phyloP scores from a whole-genome alignment of 108 stramenopile species.

The Aureococcus anophagefferens region DNA sequence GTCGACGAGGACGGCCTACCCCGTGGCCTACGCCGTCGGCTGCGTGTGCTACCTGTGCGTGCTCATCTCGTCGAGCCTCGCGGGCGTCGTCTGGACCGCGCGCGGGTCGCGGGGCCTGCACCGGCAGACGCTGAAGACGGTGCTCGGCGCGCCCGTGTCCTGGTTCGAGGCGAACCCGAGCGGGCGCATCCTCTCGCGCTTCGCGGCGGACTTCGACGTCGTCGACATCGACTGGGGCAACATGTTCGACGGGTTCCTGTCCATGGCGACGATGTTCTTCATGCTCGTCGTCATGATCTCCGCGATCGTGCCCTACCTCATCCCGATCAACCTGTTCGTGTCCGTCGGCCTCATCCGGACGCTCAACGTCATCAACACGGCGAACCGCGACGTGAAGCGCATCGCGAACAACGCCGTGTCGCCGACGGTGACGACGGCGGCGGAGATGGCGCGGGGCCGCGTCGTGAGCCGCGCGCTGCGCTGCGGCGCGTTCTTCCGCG shows the following conservation, averaged over 20 bases:
- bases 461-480: not conserved
- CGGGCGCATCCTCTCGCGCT: slow-evolving; percentile 73
- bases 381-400: slow-evolving; percentile 4
- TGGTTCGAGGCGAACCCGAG: slow-evolving; percentile 87
- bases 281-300: slow-evolving; percentile 55
- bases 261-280: too few relatives aligned
- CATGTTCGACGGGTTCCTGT: too few relatives aligned
- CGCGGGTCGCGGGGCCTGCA: slow-evolving; percentile 62
- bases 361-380: slow-evolving; percentile 35
- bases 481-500: too few relatives aligned
- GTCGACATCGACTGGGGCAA: too few relatives aligned
- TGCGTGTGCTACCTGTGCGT: too few relatives aligned
- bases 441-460: slow-evolving; percentile 3
- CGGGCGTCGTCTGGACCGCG: slow-evolving; percentile 42
- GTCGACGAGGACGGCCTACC: too few relatives aligned
- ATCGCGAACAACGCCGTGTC: slow-evolving; percentile 10
- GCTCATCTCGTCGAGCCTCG: too few relatives aligned
- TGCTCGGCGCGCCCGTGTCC: slow-evolving; percentile 65
- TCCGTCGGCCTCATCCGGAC: slow-evolving; percentile 58
- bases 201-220: slow-evolving; percentile 11
- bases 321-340: slow-evolving; percentile 49
- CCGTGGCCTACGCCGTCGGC: too few relatives aligned
- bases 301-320: slow-evolving; percentile 50
- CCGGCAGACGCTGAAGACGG: slow-evolving; percentile 59
- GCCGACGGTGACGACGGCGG: slow-evolving; percentile 1